Evolutionary conservation across 768 basidiomycete species (phyloP).

Genomic region (Calocybe cyanea): DNA sequence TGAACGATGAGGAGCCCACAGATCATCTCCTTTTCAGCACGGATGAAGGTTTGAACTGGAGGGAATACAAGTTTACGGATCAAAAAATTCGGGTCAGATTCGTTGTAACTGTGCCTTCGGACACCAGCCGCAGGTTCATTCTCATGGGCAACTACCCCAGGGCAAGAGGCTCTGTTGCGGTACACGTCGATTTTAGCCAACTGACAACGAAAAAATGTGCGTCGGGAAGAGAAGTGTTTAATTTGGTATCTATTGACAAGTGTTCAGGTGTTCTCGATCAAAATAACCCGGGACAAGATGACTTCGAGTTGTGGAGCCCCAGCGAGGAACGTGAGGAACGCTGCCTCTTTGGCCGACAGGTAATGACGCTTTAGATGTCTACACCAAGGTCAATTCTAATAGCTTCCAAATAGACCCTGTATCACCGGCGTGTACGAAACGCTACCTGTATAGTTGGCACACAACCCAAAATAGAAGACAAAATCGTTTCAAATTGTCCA

Average conservation of each 20-base stretch:
- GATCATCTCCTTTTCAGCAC: constrained; percentile 87
- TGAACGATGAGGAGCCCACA: constrained; percentile 92
- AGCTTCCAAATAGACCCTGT: constrained; percentile 59
- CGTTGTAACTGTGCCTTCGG: constrained; percentile 85
- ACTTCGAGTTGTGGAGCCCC: constrained; percentile 97
- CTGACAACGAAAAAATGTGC: constrained; percentile 74
- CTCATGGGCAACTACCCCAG: constrained; percentile 65
- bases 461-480: constrained; percentile 46
- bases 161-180: constrained; percentile 49
- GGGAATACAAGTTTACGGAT: constrained; percentile 77
- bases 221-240: constrained; percentile 22
- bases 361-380: constrained; percentile 23
- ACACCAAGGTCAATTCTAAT: constrained; percentile 1
- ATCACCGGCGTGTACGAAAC: constrained; percentile 81
- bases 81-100: constrained; percentile 68
- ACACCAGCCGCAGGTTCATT: constrained; percentile 90
- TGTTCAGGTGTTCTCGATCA: constrained; percentile 59
- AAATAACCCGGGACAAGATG: constrained; percentile 77
- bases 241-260: constrained; percentile 5
- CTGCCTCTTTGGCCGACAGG: constrained; percentile 92
- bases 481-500: constrained; percentile 64
- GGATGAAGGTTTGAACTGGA: constrained; percentile 86
- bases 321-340: constrained; percentile 82
- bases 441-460: constrained; percentile 83
- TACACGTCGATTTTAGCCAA: constrained; percentile 87